A percentile compares a stretch with the other conserved stretches of the same genome.
Conservation (phyloP, 2,329 filamentous ascomycete species). For the Fusarium decemcellulare region DNA sequence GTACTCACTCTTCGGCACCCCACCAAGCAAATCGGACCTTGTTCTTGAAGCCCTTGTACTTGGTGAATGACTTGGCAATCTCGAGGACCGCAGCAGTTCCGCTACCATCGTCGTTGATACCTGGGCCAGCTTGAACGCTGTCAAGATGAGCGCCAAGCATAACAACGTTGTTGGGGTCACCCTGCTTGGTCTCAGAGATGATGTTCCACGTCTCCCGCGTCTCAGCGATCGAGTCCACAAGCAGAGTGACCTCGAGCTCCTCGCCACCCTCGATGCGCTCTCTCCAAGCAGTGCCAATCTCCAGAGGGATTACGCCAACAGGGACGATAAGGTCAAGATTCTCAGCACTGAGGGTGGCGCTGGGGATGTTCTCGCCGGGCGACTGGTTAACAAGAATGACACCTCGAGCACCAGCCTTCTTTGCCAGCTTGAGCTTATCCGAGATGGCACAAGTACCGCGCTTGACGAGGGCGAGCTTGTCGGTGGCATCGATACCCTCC, state of each 20-base stretch:
- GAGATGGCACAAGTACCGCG: conserved; percentile 61
- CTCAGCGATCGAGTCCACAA: conserved; percentile 55
- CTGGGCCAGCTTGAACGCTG: conserved; percentile 55
- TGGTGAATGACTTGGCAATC: conserved; percentile 51
- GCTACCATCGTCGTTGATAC: conserved; percentile 58
- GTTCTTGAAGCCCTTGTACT: conserved; percentile 54
- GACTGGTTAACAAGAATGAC: conserved; percentile 75
- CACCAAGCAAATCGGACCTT: conserved; percentile 59
- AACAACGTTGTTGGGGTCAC: conserved; percentile 55
- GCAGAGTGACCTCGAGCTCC: conserved; percentile 49
- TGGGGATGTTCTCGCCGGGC: conserved; percentile 67
- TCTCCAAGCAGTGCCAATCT: conserved; percentile 52
- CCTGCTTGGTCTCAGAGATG: conserved; percentile 57
- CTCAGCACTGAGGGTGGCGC: conserved; percentile 69
- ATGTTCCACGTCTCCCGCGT: conserved; percentile 56
- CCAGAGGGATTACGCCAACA: conserved; percentile 52
- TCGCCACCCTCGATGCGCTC: conserved; percentile 49
- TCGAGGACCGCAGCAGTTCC: conserved; percentile 54
- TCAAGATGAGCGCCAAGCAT: conserved; percentile 59
- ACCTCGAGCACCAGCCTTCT: conserved; percentile 53
- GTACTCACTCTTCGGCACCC: conserved; percentile 55
- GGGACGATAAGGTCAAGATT: conserved; percentile 53
- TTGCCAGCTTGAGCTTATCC: conserved; percentile 57
- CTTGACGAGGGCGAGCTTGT: conserved; percentile 59
- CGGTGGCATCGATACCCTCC: conserved; percentile 55